phyloP scores from a whole-genome alignment of 169 alveolate genomes.

The Amoebophrya sp. region DNA sequence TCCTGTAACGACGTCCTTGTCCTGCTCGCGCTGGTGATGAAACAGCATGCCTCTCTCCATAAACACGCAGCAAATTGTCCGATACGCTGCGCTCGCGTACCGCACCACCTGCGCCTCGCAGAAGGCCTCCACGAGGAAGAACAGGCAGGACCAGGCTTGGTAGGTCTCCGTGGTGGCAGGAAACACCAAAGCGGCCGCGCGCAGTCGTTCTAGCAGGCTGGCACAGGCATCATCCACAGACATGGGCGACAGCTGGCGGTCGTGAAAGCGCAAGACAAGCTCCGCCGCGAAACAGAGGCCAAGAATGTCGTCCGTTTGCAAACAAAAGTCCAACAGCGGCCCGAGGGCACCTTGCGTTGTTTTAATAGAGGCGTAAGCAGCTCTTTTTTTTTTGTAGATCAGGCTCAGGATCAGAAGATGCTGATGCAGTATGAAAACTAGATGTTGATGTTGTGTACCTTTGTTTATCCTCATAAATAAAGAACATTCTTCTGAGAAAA shows the following conservation, averaged over 20 bases:
- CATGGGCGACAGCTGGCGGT: not conserved
- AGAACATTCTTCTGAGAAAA: too few species aligned
- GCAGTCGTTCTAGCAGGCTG: not conserved
- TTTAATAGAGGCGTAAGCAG: too few species aligned
- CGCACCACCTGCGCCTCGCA: not conserved
- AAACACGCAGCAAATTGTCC: not conserved
- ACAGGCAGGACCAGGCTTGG: not conserved
- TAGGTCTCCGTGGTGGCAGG: not conserved
- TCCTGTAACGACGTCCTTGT: not conserved
- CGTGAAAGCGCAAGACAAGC: not conserved
- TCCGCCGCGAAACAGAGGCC: slow-evolving; percentile 19
- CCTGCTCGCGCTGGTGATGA: not conserved
- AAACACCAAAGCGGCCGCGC: not conserved
- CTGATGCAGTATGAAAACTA: too few species aligned
- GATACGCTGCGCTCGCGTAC: not conserved
- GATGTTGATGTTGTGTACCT: too few species aligned
- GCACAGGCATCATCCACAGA: slow-evolving; percentile 8
- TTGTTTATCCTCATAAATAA: too few species aligned
- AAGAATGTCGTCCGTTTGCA: not conserved
- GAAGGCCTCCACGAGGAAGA: not conserved
- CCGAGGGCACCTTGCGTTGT: not conserved
- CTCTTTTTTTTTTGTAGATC: too few species aligned
- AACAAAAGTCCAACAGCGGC: not conserved
- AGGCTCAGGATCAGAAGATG: too few species aligned
- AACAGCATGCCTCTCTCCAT: not conserved